A percentile compares a stretch with the other conserved stretches of the same genome.
These are phyloP conservation scores for Angomonas deanei DNA, from an alignment of 208 protist species.

Conservation along the genomic window DNA sequence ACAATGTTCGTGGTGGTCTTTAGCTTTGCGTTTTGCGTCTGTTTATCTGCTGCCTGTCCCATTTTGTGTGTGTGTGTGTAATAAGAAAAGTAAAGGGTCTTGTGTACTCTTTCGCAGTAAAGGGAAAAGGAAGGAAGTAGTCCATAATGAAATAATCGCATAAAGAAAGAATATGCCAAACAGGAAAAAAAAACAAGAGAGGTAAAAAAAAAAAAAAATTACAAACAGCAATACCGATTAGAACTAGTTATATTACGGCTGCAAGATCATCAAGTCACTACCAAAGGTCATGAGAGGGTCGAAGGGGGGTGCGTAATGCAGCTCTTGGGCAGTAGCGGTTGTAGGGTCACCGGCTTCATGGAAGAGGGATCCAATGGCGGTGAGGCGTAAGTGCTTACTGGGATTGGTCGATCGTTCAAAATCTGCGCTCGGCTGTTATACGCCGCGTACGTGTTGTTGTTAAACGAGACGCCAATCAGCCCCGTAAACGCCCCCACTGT, in stretches of 20 bases:
- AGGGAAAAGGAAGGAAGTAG: neutral
- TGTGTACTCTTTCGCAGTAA: neutral
- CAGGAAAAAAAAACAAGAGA: constrained; percentile 11
- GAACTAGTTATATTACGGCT: constrained; percentile 41
- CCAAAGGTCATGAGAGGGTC: constrained; percentile 65
- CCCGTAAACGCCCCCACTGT: constrained; percentile 68
- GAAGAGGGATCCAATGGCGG: constrained; percentile 14
- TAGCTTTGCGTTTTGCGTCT: too few species aligned
- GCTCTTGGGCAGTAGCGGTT: constrained; percentile 30
- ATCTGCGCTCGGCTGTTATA: constrained; percentile 60
- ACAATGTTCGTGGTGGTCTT: too few species aligned
- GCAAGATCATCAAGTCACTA: constrained; percentile 69
- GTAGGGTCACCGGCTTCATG: neutral
- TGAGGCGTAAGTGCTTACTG: constrained; percentile 23
- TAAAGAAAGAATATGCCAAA: constrained; percentile 1
- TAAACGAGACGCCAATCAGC: constrained; percentile 61
- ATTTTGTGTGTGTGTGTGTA: neutral
- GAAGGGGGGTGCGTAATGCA: constrained; percentile 72
- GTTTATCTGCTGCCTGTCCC: neutral
- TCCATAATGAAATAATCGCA: constrained; percentile 7
- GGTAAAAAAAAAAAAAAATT: constrained; percentile 9
- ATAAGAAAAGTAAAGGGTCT: neutral
- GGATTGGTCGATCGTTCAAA: constrained; percentile 42
- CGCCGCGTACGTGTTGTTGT: constrained; percentile 68
- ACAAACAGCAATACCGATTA: constrained; percentile 2